Base-by-base conservation (phyloP, 805 yeast genomes). In the Nakazawaea molendinolei region DNA sequence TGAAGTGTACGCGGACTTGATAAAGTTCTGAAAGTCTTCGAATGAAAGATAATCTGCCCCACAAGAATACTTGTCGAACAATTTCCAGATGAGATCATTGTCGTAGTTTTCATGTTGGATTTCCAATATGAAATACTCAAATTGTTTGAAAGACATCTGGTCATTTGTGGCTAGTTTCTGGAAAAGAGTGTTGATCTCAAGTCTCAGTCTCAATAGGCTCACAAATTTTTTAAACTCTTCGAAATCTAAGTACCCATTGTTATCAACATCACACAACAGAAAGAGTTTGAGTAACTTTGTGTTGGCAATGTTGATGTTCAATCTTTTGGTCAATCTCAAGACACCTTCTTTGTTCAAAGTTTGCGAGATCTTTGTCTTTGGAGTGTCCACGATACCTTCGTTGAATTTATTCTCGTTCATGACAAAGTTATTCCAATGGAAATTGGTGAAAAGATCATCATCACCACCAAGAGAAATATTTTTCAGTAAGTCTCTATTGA, bases 171-270 rank as follows among this genome's bases (percentile, higher is more conserved):
- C 54, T 7, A 63, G 17, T 0, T 45, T 31, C 1, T 61, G 49
- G 69, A 79, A 84, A 3, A 87, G 61, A 0, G 36, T 44, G 1
- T 44, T 45, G 2, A 89, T 58, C 41, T 89, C 97, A 5, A 65
- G 60, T 38, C 97, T 66, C 27, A 58, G 58, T 46, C 86, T 82
- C 30, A 90, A 58, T 3, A 73, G 56, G 29, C 73, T 67, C 3
- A 90, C 94, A 56, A 89, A 86, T 15, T 55, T 52, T 51, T 84
- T 81, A 56, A 90, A 90, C 44, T 85, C 86, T 2, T 66, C 67
- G 48, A 86, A 87, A 43, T 73, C 70, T 16, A 90, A 58, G 19
- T 67, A 67, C 1, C 74, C 74, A 13, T 69, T 67, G 6, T 53
- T 44, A 31, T 65, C 71, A 0, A 48, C 49, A 46, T 77, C 86